A percentile compares a stretch with the other conserved stretches of the same genome.
Conservation (phyloP, 106 monocot genomes). For the Chionographis japonica region DNA sequence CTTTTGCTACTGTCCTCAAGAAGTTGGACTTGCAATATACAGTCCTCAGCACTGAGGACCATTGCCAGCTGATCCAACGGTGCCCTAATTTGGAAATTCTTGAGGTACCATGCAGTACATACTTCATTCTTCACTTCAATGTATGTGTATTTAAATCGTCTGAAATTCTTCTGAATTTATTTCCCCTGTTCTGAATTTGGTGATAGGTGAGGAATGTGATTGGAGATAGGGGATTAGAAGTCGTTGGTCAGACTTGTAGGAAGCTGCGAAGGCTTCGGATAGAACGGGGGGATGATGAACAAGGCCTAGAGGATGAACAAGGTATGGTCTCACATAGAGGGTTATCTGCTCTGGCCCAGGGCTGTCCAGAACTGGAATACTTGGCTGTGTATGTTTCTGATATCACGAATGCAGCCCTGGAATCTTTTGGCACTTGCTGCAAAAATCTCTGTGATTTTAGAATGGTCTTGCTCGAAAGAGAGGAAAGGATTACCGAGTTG, state of each 20-base stretch:
- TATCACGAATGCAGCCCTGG: slow-evolving; percentile 68
- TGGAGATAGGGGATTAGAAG: slow-evolving; percentile 75
- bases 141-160: not conserved
- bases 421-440: slow-evolving; percentile 55
- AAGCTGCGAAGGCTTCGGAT: slow-evolving; percentile 68
- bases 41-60: slow-evolving; percentile 65
- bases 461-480: slow-evolving; percentile 64
- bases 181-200: not conserved
- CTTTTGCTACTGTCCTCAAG: slow-evolving; percentile 45
- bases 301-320: slow-evolving; percentile 81
- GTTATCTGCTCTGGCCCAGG: slow-evolving; percentile 56
- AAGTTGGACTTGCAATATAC: slow-evolving; percentile 64
- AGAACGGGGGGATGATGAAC: slow-evolving; percentile 87
- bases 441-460: slow-evolving; percentile 75
- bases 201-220: slow-evolving; percentile 80
- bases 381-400: slow-evolving; percentile 86
- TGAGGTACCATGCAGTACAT: slow-evolving; percentile 29
- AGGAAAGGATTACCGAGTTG: slow-evolving; percentile 61
- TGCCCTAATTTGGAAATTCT: slow-evolving; percentile 63
- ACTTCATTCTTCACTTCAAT: not conserved
- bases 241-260: slow-evolving; percentile 70
- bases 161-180: not conserved
- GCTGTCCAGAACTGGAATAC: slow-evolving; percentile 76
- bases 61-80: slow-evolving; percentile 50
- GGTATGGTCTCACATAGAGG: slow-evolving; percentile 81